Evolutionary conservation across 257 asterid species (phyloP).

Genomic region (Fraxinus pennsylvanica): DNA sequence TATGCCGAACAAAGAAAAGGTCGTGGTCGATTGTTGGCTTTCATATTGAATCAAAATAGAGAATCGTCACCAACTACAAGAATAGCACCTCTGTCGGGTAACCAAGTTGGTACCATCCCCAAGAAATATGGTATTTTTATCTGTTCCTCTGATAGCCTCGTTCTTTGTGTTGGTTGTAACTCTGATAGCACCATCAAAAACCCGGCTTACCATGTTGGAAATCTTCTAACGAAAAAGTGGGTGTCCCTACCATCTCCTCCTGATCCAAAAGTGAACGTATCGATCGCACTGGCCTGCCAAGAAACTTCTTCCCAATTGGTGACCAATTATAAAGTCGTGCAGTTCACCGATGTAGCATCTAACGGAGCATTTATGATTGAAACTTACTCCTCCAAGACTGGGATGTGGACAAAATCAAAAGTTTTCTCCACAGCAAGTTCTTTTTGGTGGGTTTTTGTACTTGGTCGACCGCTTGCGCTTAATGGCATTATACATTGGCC

Average conservation of each 20-base stretch:
- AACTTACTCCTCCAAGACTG: conserved; percentile 9
- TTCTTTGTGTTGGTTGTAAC: neutral
- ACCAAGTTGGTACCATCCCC: neutral
- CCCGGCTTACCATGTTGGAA: neutral
- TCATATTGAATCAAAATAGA: no score
- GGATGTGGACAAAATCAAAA: neutral
- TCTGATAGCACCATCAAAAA: no score
- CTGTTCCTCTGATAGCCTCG: neutral
- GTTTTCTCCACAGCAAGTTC: neutral
- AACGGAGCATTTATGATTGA: neutral
- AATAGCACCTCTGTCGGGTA: neutral
- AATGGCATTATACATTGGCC: neutral
- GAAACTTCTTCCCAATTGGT: neutral
- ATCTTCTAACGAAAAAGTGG: neutral
- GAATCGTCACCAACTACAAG: neutral
- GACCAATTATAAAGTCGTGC: neutral
- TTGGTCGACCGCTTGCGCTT: neutral
- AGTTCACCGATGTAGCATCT: no score
- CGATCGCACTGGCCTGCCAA: neutral
- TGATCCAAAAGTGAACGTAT: neutral
- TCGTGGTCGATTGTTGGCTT: neutral
- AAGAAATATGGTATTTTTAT: neutral
- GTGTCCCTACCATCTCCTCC: neutral
- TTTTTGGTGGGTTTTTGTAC: no score
- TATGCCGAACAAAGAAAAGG: neutral